A percentile compares a stretch with the other conserved stretches of the same genome.
These are phyloP conservation scores for Elymus sibiricus DNA, from an alignment of 176 grass and related monocot genomes.

Conservation along the genomic window DNA sequence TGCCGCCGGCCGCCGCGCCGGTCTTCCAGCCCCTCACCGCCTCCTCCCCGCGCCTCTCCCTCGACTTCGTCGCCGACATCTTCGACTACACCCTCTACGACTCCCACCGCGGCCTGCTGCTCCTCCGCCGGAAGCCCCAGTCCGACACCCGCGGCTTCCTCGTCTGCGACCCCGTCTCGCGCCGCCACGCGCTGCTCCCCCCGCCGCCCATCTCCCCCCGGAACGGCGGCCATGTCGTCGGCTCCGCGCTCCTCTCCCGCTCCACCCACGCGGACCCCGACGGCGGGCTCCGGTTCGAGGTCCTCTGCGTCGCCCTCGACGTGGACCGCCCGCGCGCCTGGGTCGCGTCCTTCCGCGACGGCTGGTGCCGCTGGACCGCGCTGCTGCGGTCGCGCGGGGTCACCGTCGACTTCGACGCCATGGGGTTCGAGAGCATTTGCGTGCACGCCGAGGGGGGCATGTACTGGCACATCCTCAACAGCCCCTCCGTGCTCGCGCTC, in stretches of 20 bases:
- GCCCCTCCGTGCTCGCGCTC: neutral
- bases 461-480: constrained; percentile 17
- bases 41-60: neutral
- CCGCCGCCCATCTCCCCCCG: neutral
- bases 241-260: neutral
- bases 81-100: neutral
- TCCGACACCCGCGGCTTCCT: neutral
- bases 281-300: neutral
- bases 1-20: neutral
- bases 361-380: constrained; percentile 9
- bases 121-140: neutral
- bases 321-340: neutral
- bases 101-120: neutral
- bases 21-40: neutral
- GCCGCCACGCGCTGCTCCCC: neutral
- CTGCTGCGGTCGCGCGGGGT: neutral
- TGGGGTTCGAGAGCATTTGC: neutral
- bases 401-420: neutral
- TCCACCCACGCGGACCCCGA: neutral
- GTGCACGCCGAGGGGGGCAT: constrained; percentile 15
- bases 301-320: constrained; percentile 6
- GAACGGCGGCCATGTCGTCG: neutral
- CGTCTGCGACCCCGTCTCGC: neutral
- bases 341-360: neutral
- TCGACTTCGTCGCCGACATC: neutral